Evolutionary conservation across 2,329 filamentous ascomycete species (phyloP), one percentile per base, ranked within the genome.

Genomic region (Pseudofabraea citricarpa): DNA sequence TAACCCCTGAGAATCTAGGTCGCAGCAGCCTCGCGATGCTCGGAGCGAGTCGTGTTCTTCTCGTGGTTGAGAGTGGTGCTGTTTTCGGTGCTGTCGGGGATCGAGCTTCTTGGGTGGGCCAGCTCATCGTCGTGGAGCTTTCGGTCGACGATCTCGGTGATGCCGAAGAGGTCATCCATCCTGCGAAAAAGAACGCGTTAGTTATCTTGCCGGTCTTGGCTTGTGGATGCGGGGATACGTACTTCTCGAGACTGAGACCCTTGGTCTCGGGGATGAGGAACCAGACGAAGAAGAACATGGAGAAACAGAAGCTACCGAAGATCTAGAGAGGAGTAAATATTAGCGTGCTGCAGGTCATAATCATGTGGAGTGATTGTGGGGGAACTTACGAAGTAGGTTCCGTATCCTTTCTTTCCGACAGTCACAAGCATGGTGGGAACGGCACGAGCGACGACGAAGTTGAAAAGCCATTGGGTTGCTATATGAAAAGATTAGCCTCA

Each of bases 401-500:
- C 80, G 41, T 68, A 71, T 5, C 68, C 67, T 19, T 59, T 60
- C 19, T 59, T 50, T 16, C 68, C 69, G 55, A 73, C 69, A 12
- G 65, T 74, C 65, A 70, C 70, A 55, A 87, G 70, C 83, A 87
- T 87, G 36, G 75, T 79, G 2, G 83, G 77, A 3, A 83, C 81
- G 24, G 80, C 79, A 45, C 80, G 68, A 2, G 83, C 83, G 44
- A 87, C 79, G 8, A 86, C 75, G 48, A 87, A 85, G 58, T 88
- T 88, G 63, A 87, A 87, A 4, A 87, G 62, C 83, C 83, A 86
- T 56, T 87, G 82, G 0, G 79, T 85, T 2, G 78, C 79, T n/a
- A n/a, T n/a, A n/a, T n/a, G n/a, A n/a, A n/a, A n/a, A n/a, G n/a
- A n/a, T n/a, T n/a, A n/a, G n/a, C n/a, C n/a, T n/a, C n/a, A n/a